Base-by-base conservation (phyloP, 2,329 filamentous ascomycete species). In the Chalara sp. region DNA sequence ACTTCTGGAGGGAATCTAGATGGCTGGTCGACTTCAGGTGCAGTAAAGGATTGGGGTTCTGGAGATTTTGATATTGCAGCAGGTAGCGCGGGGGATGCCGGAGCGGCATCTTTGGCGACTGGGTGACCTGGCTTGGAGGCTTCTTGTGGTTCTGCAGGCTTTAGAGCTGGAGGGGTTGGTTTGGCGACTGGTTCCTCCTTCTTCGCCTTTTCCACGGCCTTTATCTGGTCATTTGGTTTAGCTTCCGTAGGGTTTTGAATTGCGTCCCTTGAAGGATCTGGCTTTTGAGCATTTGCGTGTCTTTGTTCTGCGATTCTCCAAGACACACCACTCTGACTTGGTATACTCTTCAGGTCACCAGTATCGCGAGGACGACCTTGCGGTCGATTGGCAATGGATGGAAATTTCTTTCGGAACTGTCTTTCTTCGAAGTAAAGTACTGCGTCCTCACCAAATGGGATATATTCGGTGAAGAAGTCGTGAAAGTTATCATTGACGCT, bases 381-480 rank as follows among this genome's bases (percentile, higher is more conserved):
- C 31, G 54, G 47, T 29, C 61, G 57, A 11, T 49, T 58, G 43
- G 47, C 46, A 42, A 77, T 74, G 56, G 72, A 72, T 6, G 81
- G 83, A 74, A 96, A 96, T 52, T 88, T 84, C 70, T 86, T 90
- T 66, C 86, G 83, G 74, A 96, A 96, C 64, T 96, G 90, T 59
- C 86, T 81, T 72, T 99, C 93, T 71, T 99, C 93, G 48, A 99
- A 84, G 72, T 95, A 97, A 30, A 95, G 81, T 44, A 99, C 92
- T 13, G 87, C 87, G 67, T 96, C 89, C 72, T 99, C 93, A 63
- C 91, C 93, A 60, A 87, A 96, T 28, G 93, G 93, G 13, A 99
- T 73, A 69, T 92, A 99, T 72, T 96, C 91, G 63, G 91, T 97
- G 73, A 99, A 99, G 76, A 96, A 93, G 70, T 99, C 93, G 72